Evolutionary conservation across 306 rosid genomes (phyloP).

Genomic region (Prunus campanulata): DNA sequence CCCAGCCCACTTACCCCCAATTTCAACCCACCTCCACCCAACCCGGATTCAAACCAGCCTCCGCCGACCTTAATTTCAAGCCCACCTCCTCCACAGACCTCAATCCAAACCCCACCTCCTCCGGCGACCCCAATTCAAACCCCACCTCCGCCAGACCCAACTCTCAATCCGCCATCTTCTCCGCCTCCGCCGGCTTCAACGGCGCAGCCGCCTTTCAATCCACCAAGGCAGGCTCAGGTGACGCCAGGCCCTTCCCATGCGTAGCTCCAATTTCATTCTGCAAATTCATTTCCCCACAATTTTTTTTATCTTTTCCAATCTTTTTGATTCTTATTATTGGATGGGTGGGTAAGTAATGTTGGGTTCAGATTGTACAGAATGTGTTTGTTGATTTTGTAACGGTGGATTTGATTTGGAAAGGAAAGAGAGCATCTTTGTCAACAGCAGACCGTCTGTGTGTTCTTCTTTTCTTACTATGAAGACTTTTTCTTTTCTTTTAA

Average conservation of each 20-base stretch:
- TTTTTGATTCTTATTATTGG: conserved; percentile 12
- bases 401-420: conserved; percentile 4
- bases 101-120: conserved; percentile 14
- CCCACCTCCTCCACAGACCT: conserved; percentile 32
- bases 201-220: conserved; percentile 49
- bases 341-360: not conserved
- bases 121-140: conserved; percentile 13
- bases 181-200: conserved; percentile 25
- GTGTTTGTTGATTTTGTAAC: not conserved
- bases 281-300: not conserved
- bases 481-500: not conserved
- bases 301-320: not conserved
- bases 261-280: conserved; percentile 23
- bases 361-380: not conserved
- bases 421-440: conserved; percentile 8
- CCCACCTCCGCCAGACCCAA: conserved; percentile 23
- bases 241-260: conserved; percentile 59
- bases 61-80: conserved; percentile 32
- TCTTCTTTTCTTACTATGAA: not conserved
- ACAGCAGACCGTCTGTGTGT: not conserved
- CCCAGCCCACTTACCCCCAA: conserved; percentile 4
- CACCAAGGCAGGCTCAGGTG: conserved; percentile 41
- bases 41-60: conserved; percentile 11
- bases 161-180: conserved; percentile 14
- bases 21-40: conserved; percentile 12